Evolutionary conservation across 345 rosid genomes (phyloP).

Genomic region (Capsella bursapastoris): DNA sequence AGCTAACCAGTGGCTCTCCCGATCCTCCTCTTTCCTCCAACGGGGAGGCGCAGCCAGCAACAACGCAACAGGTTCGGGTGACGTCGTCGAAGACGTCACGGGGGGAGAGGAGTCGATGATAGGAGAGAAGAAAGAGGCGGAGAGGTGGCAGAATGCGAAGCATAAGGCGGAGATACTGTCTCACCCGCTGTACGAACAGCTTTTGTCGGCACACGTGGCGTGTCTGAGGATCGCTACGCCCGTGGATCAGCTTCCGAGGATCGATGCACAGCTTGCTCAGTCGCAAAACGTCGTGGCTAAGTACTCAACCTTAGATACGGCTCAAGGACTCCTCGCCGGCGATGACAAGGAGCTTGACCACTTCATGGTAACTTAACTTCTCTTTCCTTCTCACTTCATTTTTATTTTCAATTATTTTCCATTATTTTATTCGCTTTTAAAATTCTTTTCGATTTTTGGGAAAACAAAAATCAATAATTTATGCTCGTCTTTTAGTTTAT

Average conservation of each 20-base stretch:
- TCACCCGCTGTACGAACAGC: constrained; percentile 92
- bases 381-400: constrained; percentile 8
- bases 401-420: background rate
- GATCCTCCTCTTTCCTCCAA: constrained; percentile 61
- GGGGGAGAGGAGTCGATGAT: constrained; percentile 43
- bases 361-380: constrained; percentile 77
- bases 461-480: constrained; percentile 3
- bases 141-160: constrained; percentile 78
- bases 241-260: constrained; percentile 94
- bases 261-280: constrained; percentile 95
- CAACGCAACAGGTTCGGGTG: constrained; percentile 52
- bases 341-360: constrained; percentile 96
- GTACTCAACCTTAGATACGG: constrained; percentile 66
- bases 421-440: constrained; percentile 12
- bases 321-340: constrained; percentile 55
- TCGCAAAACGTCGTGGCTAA: constrained; percentile 90
- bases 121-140: constrained; percentile 48
- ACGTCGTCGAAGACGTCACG: constrained; percentile 57
- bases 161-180: constrained; percentile 80
- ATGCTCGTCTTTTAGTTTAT: constrained; percentile 11
- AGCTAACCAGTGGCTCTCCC: constrained; percentile 77
- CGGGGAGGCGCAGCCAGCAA: constrained; percentile 37
- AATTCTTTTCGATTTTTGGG: background rate
- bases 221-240: constrained; percentile 95
- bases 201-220: constrained; percentile 87